Evolutionary conservation across 768 basidiomycete species (phyloP).

Genomic region (Agrocybe praecox): DNA sequence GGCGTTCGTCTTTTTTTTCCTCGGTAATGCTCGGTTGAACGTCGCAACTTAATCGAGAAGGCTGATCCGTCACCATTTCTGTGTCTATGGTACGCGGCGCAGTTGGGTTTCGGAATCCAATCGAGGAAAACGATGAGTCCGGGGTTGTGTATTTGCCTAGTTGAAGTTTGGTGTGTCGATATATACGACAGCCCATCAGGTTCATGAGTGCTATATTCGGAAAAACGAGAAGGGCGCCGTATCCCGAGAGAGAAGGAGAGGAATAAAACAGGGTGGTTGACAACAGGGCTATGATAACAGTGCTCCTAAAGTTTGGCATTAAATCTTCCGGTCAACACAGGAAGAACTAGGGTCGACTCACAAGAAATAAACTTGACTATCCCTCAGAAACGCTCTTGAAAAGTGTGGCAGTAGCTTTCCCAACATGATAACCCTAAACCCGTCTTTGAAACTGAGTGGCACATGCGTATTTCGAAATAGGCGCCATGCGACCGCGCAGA

Average conservation of each 20-base stretch:
- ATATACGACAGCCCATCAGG: conserved; percentile 6
- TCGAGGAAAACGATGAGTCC: background rate
- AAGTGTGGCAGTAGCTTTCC: conserved; percentile 28
- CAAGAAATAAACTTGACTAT: conserved; percentile 35
- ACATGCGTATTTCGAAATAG: conserved; percentile 17
- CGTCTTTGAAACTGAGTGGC: conserved; percentile 1
- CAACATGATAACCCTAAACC: conserved; percentile 15
- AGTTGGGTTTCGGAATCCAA: background rate
- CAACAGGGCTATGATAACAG: conserved; percentile 2
- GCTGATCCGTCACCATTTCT: background rate
- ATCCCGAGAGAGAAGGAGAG: background rate
- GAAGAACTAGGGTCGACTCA: conserved; percentile 12
- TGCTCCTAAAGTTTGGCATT: conserved; percentile 2
- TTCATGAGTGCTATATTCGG: conserved; percentile 8
- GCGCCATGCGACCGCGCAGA: conserved; percentile 31
- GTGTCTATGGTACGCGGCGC: background rate
- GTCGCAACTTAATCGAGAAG: too few species aligned
- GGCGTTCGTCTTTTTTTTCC: too few species aligned
- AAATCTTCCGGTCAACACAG: background rate
- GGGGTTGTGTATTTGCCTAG: background rate
- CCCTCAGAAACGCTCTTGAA: conserved; percentile 24
- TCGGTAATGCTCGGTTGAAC: too few species aligned
- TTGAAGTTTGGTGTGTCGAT: background rate
- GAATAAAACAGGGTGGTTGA: background rate
- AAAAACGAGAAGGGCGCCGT: conserved; percentile 2